Evolutionary conservation across 495 filamentous ascomycete species (phyloP).

Genomic region (Tuber microsphaerosporum): DNA sequence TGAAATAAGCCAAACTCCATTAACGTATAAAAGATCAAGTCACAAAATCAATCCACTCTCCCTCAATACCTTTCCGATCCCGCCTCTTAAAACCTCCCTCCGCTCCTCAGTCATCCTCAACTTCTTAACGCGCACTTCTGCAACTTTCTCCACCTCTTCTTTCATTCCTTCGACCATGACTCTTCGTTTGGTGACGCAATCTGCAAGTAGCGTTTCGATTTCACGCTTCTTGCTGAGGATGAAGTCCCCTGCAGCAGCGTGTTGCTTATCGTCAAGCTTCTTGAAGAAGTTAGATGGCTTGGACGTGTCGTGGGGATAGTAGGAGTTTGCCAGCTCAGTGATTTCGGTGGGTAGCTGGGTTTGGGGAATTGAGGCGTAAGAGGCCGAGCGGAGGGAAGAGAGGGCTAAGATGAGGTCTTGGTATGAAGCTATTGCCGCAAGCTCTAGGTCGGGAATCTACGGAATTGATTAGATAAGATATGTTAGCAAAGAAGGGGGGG

Average conservation of each 20-base stretch:
- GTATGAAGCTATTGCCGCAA: constrained; percentile 28
- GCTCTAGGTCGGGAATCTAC: constrained; percentile 24
- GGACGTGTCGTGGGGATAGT: constrained; percentile 30
- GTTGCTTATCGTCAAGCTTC: constrained; percentile 27
- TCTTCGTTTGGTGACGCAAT: constrained; percentile 43
- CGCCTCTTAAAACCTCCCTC: constrained; percentile 29
- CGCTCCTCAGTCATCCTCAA: constrained; percentile 30
- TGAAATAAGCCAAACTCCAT: background rate
- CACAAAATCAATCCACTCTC: constrained; percentile 25
- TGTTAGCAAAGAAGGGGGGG: background rate
- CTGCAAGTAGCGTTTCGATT: constrained; percentile 82
- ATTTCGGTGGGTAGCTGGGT: constrained; percentile 27
- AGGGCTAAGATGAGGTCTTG: constrained; percentile 18
- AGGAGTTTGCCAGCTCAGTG: constrained; percentile 27
- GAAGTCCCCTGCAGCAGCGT: constrained; percentile 33
- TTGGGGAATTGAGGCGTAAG: constrained; percentile 19
- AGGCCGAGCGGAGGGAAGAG: constrained; percentile 7
- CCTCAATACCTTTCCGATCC: constrained; percentile 28
- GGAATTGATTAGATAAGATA: background rate
- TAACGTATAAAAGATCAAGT: background rate
- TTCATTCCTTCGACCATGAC: constrained; percentile 62
- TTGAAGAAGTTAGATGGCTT: constrained; percentile 36
- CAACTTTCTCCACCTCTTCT: constrained; percentile 48
- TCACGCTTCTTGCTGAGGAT: constrained; percentile 50
- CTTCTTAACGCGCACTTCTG: constrained; percentile 30